A percentile compares a stretch with the other conserved stretches of the same genome.
Conservation (phyloP, 805 yeast species). For the Lipomyces yamadae region DNA sequence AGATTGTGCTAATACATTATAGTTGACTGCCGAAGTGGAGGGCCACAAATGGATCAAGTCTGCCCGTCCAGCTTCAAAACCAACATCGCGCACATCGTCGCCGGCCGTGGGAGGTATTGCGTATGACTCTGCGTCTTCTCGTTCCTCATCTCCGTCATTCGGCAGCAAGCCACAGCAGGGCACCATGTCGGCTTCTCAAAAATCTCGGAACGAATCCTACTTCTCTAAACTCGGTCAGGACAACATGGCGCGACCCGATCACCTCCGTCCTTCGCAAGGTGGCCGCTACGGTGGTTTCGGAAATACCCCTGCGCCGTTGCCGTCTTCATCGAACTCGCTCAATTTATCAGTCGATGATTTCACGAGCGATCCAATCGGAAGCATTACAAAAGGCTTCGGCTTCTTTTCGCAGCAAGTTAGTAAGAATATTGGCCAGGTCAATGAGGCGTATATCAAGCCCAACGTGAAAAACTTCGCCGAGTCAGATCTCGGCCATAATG, state of each 20-base stretch:
- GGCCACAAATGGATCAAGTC: constrained; percentile 61
- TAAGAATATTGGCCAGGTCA: constrained; percentile 82
- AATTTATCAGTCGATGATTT: constrained; percentile 41
- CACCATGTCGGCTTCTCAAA: constrained; percentile 38
- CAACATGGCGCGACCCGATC: constrained; percentile 73
- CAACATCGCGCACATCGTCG: constrained; percentile 27
- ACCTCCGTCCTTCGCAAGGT: constrained; percentile 90
- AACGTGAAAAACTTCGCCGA: constrained; percentile 78
- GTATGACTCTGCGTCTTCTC: constrained; percentile 14
- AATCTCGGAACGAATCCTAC: constrained; percentile 74
- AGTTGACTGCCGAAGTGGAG: constrained; percentile 71
- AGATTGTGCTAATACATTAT: neutral
- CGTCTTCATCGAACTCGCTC: constrained; percentile 23
- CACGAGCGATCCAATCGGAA: constrained; percentile 83
- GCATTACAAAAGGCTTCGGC: constrained; percentile 92
- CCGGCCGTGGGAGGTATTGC: constrained; percentile 25
- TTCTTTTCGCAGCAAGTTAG: constrained; percentile 83
- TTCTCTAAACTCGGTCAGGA: constrained; percentile 77
- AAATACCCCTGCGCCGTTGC: constrained; percentile 54
- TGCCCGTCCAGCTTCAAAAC: constrained; percentile 51
- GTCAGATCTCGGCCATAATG: constrained; percentile 78
- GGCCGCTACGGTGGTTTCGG: constrained; percentile 94
- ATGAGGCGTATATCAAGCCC: constrained; percentile 90
- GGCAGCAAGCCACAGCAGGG: constrained; percentile 34
- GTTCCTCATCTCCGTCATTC: constrained; percentile 39